These are phyloP conservation scores for Phialophora chinensis DNA, from an alignment of 2,329 filamentous ascomycete genomes.

Conservation along the genomic window DNA sequence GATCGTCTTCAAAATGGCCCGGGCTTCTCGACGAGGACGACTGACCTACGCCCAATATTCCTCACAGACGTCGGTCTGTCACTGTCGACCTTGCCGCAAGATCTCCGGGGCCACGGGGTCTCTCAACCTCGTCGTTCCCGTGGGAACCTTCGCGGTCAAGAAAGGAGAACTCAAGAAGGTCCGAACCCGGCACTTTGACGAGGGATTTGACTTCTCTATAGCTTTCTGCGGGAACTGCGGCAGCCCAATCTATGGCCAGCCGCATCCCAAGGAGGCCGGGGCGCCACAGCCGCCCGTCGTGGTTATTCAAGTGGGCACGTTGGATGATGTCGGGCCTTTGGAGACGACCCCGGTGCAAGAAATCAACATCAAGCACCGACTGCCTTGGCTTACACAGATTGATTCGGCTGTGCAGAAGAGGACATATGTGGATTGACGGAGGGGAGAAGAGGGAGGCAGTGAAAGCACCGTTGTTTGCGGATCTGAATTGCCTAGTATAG, in stretches of 20 bases:
- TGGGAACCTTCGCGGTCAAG: conserved; percentile 1
- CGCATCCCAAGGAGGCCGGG: conserved; percentile 2
- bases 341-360: conserved; percentile 8
- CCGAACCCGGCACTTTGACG: conserved; percentile 21
- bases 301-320: conserved; percentile 20
- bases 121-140: conserved; percentile 15
- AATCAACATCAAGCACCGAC: conserved; percentile 23
- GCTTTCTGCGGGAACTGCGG: conserved; percentile 22
- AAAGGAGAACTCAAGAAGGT: conserved; percentile 12
- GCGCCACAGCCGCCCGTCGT: not conserved
- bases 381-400: conserved; percentile 10
- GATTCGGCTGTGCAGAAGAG: conserved; percentile 10
- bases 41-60: too few relatives aligned
- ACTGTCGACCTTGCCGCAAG: conserved; percentile 26
- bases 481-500: too few relatives aligned
- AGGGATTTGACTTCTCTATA: conserved; percentile 21
- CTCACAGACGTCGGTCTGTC: conserved; percentile 17
- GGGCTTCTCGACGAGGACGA: not conserved
- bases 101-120: conserved; percentile 17
- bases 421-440: conserved; percentile 16
- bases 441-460: not conserved
- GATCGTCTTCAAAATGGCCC: not conserved
- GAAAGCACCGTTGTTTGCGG: too few relatives aligned
- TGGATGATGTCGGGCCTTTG: conserved; percentile 17
- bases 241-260: conserved; percentile 21